Evolutionary conservation across 257 asterid species (phyloP), one percentile per base, ranked within the genome.

Genomic region (Petunia axillaris): DNA sequence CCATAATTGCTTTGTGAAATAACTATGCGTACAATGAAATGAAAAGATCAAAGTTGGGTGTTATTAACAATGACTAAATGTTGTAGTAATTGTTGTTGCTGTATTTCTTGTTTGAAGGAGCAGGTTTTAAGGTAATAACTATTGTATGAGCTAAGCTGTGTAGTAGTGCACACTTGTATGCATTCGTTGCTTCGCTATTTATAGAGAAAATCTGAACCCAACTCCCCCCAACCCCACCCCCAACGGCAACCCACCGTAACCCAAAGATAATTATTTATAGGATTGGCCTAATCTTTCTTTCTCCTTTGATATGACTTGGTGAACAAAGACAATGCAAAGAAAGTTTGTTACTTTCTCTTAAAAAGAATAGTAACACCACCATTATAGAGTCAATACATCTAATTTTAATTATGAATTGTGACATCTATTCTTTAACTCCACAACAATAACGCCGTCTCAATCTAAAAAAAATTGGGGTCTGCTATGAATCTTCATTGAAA

Each of bases 1-100:
- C 83, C 83, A 80, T 71, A 14, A 39, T 41, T 40, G 15, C 8
- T 78, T 37, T 54, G 5, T 8, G 73, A 5, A 59, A 25, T 59
- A 8, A 35, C 2, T 2, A 60, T 62, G 36, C 35, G 62, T 62
- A 60, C 40, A 35, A 8, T 1, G 2, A 8, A 62, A 62, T 62
- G 15, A 35, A 8, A 62, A 62, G 15, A 62, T 35, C 14, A 35
- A 62, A 35, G 3, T 57, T 35, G 41, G 40, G 66, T 8, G 11
- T 60, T 58, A 58, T 6, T 58, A 16, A 5, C 58, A 53, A 53
- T 1, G 58, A 53, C 25, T 25, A 10, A 53, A 10, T 54, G 8
- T 25, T 25, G 25, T 25, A 25, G 25, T 25, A 25, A 25, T 25
- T 25, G 25, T 25, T 25, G 25, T 25, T 25, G 62, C 62, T 6